These are phyloP conservation scores for Solanum dulcamara DNA, from an alignment of 257 asterid genomes.

Conservation along the genomic window DNA sequence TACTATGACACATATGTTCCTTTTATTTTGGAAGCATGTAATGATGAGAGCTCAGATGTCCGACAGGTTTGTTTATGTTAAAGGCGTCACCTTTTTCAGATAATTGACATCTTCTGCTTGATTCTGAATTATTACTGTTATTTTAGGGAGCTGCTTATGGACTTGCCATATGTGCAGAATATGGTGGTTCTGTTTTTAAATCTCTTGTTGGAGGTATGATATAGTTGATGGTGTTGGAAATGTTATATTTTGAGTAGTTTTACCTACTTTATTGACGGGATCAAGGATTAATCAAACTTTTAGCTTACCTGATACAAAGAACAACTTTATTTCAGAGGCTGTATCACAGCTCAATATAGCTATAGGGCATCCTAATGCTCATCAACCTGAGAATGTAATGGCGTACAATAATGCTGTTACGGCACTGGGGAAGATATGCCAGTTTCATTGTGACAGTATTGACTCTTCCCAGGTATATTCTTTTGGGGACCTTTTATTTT, in stretches of 20 bases:
- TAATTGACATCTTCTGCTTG: background rate
- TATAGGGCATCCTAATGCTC: conserved; percentile 54
- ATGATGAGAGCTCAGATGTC: conserved; percentile 74
- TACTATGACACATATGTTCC: conserved; percentile 86
- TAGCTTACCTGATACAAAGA: background rate
- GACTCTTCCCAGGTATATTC: conserved; percentile 67
- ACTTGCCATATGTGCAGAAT: conserved; percentile 84
- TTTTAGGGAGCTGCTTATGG: conserved; percentile 91
- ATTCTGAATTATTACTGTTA: background rate
- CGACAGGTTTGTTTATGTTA: conserved; percentile 47
- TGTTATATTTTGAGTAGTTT: background rate
- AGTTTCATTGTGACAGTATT: conserved; percentile 75
- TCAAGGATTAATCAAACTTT: background rate
- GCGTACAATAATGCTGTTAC: conserved; percentile 96
- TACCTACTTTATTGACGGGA: background rate
- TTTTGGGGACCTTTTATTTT: background rate
- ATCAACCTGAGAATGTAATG: conserved; percentile 57
- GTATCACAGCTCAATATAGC: conserved; percentile 76
- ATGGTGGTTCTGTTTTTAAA: conserved; percentile 69
- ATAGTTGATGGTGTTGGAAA: background rate
- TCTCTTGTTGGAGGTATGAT: conserved; percentile 72
- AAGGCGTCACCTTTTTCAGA: background rate
- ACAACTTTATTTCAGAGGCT: conserved; percentile 34
- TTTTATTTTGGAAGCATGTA: conserved; percentile 89
- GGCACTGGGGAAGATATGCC: conserved; percentile 91